Evolutionary conservation across 495 filamentous ascomycete species (phyloP), one percentile per base, ranked within the genome.

Genomic region (Thozetella sp.): DNA sequence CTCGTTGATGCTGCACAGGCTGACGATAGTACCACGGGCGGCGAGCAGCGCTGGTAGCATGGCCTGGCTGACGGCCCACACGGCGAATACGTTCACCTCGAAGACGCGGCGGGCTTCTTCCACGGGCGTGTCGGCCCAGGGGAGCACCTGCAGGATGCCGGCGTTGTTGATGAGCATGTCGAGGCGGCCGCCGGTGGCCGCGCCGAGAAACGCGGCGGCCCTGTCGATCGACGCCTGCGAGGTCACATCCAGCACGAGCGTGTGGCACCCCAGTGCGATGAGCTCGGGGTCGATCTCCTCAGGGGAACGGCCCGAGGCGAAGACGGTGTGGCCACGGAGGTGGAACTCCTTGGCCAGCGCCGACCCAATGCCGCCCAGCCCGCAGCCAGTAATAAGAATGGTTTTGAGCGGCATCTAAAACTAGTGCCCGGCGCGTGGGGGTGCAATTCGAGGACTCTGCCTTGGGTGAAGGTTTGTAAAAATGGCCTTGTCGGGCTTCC

Each of bases 111-210:
- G 72, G 0, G 71, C 70, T 9, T 67, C 72, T 3, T 72, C 72
- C 2, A 83, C 56, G 30, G 75, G 69, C 3, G 77, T 64, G 57
- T 87, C 83, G 2, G 76, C 25, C 40, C 79, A 62, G 17, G 71
- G 77, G 67, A 77, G 73, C 61, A 64, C 60, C 26, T 74, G 73
- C 27, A 64, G 64, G 17, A 63, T 46, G 17, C 78, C 82, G 45
- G 82, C 80, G 56, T 85, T 85, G 57, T 86, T 86, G 25, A 86
- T 65, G 11, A 86, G 71, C 24, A 77, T 66, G 51, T 81, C 74
- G 2, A 86, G 72, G 20, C 57, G 69, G 24, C 72, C 70, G 17
- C 60, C 70, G 0, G 74, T 79, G 13, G 57, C 22, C n/a, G 61
- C 54, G 13, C 52, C 25, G 11, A 69, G 58, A 0, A 11, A 27